Evolutionary conservation across 495 filamentous ascomycete genomes (phyloP).

Genomic region (Aspergillus avenaceus): DNA sequence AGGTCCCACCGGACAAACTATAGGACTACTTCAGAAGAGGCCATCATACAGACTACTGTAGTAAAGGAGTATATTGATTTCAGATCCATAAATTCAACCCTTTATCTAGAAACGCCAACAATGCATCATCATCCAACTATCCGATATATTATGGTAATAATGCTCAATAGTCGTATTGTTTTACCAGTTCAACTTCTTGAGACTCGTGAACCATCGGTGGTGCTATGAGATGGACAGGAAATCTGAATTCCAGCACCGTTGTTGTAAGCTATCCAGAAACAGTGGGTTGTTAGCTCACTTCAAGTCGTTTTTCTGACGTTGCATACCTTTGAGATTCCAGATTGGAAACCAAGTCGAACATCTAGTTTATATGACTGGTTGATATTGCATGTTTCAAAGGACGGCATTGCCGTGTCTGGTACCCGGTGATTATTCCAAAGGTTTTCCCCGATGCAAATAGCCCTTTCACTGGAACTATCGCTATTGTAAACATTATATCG

Average conservation of each 20-base stretch:
- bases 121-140: no score
- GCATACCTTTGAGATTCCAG: slow-evolving; percentile 1
- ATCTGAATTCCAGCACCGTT: slow-evolving; percentile 9
- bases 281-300: background rate
- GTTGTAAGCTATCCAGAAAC: background rate
- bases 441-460: background rate
- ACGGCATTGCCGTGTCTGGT: slow-evolving; percentile 1
- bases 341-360: slow-evolving; percentile 8
- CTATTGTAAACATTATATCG: background rate
- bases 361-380: slow-evolving; percentile 9
- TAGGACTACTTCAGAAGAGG: no score
- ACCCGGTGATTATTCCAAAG: slow-evolving; percentile 5
- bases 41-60: no score
- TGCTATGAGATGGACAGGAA: slow-evolving; percentile 3
- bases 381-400: slow-evolving; percentile 13
- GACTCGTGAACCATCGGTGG: background rate
- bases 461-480: background rate
- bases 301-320: background rate
- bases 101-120: no score
- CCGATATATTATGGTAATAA: no score
- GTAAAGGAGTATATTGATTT: no score
- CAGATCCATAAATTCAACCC: no score
- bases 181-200: background rate
- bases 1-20: no score
- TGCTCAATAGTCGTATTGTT: no score